Evolutionary conservation across 768 basidiomycete species (phyloP), one percentile per base, ranked within the genome.

Genomic region (Symmetrospora coprosmae): DNA sequence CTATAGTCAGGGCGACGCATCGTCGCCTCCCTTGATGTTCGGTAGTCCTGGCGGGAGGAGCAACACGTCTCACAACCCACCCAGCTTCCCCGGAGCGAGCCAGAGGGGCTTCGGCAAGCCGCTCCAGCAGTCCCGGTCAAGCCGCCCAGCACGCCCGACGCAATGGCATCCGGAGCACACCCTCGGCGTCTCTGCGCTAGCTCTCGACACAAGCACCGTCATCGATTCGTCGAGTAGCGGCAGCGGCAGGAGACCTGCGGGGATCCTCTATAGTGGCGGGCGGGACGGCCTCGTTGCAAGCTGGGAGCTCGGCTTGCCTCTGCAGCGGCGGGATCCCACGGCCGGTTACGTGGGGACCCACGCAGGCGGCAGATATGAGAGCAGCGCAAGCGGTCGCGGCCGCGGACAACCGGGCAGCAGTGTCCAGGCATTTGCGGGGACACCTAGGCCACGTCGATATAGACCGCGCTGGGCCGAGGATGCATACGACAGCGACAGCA

Each of bases 231-330:
- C 33, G 11, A 37, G 47, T 21, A 38, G 30, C 33, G 38, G 27
- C 50, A 13, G 27, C 25, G 13, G 25, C 21, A n/a, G 34, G 2
- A 33, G 21, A n/a, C 35, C 53, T 28, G 60, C 58, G 4, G 69
- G 69, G 0, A 64, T 70, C 23, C 60, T 70, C 13, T 68, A 68
- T 49, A 67, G 66, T 0, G 69, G 66, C 5, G 69, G 66, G 0
- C 23, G 67, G 16, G 69, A 70, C 43, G 69, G 69, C 2, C 49
- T 68, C 0, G 35, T 70, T 14, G 65, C 63, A 37, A 60, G 64
- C 16, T 70, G 67, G 67, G 69, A 70, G 51, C 61, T 70, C 1
- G 61, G 51, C 9, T 37, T 70, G 31, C 64, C 64, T 13, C 60
- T 64, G 33, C 62, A 61, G 37, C 27, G 53, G 25, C 27, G 68